These are phyloP conservation scores for Scedosporium dehoogii DNA, from an alignment of 2,329 filamentous ascomycete species.

Conservation along the genomic window DNA sequence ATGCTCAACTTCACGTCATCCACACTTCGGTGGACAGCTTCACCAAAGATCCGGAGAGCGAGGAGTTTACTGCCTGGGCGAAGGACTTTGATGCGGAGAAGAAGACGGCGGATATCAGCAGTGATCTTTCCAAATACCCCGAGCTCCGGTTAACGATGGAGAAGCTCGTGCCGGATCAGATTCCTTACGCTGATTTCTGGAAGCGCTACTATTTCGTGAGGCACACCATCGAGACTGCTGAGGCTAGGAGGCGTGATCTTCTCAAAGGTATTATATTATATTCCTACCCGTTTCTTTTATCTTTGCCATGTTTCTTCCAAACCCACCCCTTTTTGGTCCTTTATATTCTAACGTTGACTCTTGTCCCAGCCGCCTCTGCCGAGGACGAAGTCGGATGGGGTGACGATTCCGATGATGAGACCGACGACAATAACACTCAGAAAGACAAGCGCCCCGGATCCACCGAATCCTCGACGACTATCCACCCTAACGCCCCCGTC, in stretches of 20 bases:
- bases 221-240: constrained; percentile 86
- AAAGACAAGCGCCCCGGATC: constrained; percentile 34
- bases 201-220: constrained; percentile 90
- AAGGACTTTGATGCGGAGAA: constrained; percentile 67
- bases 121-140: constrained; percentile 74
- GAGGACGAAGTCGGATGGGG: constrained; percentile 64
- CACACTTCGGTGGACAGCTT: constrained; percentile 80
- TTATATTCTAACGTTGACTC: background rate
- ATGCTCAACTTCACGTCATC: constrained; percentile 91
- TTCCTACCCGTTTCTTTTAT: constrained; percentile 5
- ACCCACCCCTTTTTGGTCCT: constrained; percentile 9
- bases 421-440: constrained; percentile 12
- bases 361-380: constrained; percentile 47
- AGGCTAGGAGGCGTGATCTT: constrained; percentile 77
- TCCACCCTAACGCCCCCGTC: constrained; percentile 35
- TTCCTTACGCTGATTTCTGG: constrained; percentile 90
- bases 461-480: constrained; percentile 48
- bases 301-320: constrained; percentile 9
- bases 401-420: constrained; percentile 56
- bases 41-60: constrained; percentile 65
- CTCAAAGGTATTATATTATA: constrained; percentile 60
- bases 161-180: constrained; percentile 82
- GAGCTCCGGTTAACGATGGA: constrained; percentile 88
- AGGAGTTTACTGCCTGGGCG: constrained; percentile 66
- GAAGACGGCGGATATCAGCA: constrained; percentile 75